phyloP scores from a whole-genome alignment of 2,329 filamentous ascomycete genomes.

The Macrophomina pseudophaseolina region DNA sequence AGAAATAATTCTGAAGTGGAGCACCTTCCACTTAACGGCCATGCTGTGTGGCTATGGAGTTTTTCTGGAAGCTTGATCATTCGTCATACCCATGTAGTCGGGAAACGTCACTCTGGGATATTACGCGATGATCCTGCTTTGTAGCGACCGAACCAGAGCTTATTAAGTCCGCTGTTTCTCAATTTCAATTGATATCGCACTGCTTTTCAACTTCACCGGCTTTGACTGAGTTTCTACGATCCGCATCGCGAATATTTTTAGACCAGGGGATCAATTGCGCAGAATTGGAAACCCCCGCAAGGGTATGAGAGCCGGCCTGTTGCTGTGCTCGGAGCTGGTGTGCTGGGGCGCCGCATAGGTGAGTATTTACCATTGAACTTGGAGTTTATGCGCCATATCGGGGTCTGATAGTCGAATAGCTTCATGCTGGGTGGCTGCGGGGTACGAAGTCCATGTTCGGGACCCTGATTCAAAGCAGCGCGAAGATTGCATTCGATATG shows the following conservation, averaged over 20 bases:
- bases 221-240: too few relatives aligned
- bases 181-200: background rate
- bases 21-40: background rate
- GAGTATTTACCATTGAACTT: too few relatives aligned
- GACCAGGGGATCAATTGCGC: background rate
- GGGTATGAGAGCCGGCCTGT: slow-evolving; percentile 31
- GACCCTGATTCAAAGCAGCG: slow-evolving; percentile 49
- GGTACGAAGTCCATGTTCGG: slow-evolving; percentile 50
- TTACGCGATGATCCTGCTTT: background rate
- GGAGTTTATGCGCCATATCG: too few relatives aligned
- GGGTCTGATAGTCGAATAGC: background rate
- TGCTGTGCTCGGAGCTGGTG: slow-evolving; percentile 30
- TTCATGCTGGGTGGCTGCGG: slow-evolving; percentile 47
- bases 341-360: slow-evolving; percentile 30
- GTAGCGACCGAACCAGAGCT: background rate
- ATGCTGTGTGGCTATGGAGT: background rate
- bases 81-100: background rate
- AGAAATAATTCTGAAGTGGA: background rate
- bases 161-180: background rate
- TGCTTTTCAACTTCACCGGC: background rate
- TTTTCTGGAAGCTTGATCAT: background rate
- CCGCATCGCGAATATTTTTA: too few relatives aligned
- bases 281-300: background rate
- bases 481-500: slow-evolving; percentile 47
- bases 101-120: background rate